Percentiles rank a stretch among this genome's conserved stretches.
phyloP scores from a whole-genome alignment of 2,329 filamentous ascomycete genomes.

The Fusarium nelsonii region DNA sequence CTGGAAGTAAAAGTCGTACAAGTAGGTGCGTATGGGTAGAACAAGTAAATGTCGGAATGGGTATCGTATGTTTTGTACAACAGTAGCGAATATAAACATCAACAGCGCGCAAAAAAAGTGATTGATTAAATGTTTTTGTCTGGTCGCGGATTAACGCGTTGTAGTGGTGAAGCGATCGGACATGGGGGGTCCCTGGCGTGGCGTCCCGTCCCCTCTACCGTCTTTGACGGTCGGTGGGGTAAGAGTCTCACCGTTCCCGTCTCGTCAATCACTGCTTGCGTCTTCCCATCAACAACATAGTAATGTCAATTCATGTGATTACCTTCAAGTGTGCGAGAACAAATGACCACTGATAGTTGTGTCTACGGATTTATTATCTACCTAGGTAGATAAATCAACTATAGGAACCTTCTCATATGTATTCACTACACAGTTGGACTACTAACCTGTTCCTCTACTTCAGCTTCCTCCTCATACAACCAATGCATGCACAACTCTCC shows the following conservation, averaged over 20 bases:
- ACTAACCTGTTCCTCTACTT: background rate
- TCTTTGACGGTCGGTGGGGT: constrained; percentile 19
- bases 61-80: constrained; percentile 29
- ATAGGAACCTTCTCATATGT: background rate
- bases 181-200: constrained; percentile 20
- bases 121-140: constrained; percentile 42
- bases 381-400: too few relatives aligned
- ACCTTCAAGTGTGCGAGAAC: background rate
- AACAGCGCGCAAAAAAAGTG: constrained; percentile 36
- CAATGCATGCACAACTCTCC: constrained; percentile 28
- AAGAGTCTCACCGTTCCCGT: constrained; percentile 7
- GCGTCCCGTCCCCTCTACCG: constrained; percentile 20
- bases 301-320: too few relatives aligned
- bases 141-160: constrained; percentile 35
- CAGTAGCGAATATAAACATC: constrained; percentile 30
- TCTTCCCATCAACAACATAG: background rate
- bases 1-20: constrained; percentile 3
- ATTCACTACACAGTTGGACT: background rate
- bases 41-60: constrained; percentile 10
- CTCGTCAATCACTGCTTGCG: background rate
- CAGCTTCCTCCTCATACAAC: background rate
- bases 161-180: constrained; percentile 11
- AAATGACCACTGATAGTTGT: background rate
- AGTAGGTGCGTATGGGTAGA: constrained; percentile 3
- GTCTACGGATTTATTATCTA: background rate